Conservation (phyloP, 768 basidiomycete genomes). For the Leccinellum rugosiceps region DNA sequence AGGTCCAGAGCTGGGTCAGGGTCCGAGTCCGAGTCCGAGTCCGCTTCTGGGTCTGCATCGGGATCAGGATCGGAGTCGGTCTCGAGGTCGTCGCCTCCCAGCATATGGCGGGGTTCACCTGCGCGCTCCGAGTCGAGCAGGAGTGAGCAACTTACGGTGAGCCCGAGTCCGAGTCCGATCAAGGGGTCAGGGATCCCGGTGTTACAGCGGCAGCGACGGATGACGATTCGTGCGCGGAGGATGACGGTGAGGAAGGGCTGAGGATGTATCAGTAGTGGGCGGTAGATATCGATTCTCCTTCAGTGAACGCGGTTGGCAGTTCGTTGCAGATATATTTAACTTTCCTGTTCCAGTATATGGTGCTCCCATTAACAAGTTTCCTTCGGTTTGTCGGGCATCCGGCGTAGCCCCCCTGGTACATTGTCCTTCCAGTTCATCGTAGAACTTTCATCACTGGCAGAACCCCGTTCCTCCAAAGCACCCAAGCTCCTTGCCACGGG, state of each 20-base stretch:
- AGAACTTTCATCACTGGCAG: too few species aligned
- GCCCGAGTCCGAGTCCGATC: conserved; percentile 19
- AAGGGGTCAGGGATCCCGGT: conserved; percentile 29
- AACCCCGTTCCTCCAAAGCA: too few species aligned
- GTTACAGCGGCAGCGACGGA: conserved; percentile 24
- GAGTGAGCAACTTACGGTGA: conserved; percentile 12
- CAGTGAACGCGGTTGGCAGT: neutral
- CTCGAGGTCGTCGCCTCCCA: conserved; percentile 5
- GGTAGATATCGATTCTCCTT: neutral
- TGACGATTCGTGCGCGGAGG: conserved; percentile 27
- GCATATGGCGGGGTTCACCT: conserved; percentile 17
- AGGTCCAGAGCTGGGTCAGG: conserved; percentile 1
- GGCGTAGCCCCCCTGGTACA: too few species aligned
- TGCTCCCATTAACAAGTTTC: too few species aligned
- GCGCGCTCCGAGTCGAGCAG: conserved; percentile 14
- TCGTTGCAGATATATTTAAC: neutral
- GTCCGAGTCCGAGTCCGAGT: neutral
- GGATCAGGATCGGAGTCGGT: neutral
- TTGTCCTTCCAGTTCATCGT: too few species aligned
- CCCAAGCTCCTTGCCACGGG: too few species aligned
- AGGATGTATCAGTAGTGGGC: neutral
- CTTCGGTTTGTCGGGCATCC: too few species aligned
- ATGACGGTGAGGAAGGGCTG: conserved; percentile 19
- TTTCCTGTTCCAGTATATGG: neutral
- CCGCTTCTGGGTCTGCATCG: conserved; percentile 4